Percentiles rank a stretch among this genome's conserved stretches.
phyloP scores from a whole-genome alignment of 192 early-diverging fungal genomes.

The Thoreauomyces humboldtii region DNA sequence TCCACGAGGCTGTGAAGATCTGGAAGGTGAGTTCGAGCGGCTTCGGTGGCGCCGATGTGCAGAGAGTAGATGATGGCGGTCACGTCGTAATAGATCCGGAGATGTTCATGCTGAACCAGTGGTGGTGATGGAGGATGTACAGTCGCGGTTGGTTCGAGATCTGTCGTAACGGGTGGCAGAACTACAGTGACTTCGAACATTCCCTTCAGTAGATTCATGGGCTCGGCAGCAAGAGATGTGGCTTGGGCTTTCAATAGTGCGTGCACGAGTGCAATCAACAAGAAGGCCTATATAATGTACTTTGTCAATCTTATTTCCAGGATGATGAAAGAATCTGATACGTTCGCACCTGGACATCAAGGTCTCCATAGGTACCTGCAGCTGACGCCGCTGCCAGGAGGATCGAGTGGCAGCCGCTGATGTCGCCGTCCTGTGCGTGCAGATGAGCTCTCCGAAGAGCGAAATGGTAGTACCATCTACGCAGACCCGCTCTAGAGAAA shows the following conservation, averaged over 20 bases:
- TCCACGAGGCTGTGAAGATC: conserved; percentile 18
- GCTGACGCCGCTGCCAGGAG: conserved; percentile 12
- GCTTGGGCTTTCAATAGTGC: not conserved
- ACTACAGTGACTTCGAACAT: too few relatives aligned
- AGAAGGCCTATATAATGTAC: not conserved
- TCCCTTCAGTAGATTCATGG: not conserved
- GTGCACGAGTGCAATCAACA: conserved; percentile 4
- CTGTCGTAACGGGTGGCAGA: too few relatives aligned
- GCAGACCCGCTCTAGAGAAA: conserved; percentile 6
- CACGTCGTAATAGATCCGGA: conserved; percentile 13
- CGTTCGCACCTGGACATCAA: conserved; percentile 20
- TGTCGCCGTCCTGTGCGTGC: conserved; percentile 7
- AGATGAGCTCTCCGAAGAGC: conserved; percentile 9
- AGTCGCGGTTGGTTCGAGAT: too few relatives aligned
- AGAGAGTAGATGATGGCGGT: conserved; percentile 8
- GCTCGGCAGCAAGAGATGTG: not conserved
- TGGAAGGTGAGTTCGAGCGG: not conserved
- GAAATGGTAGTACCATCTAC: conserved; percentile 37
- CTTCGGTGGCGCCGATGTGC: conserved; percentile 15
- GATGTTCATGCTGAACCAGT: conserved; percentile 4
- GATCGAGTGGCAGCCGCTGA: not conserved
- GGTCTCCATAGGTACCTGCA: conserved; percentile 10
- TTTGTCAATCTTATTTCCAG: not conserved
- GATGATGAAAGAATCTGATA: not conserved
- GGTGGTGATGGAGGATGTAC: not conserved